Evolutionary conservation across 345 rosid species (phyloP).

Genomic region (Salix dunnii): DNA sequence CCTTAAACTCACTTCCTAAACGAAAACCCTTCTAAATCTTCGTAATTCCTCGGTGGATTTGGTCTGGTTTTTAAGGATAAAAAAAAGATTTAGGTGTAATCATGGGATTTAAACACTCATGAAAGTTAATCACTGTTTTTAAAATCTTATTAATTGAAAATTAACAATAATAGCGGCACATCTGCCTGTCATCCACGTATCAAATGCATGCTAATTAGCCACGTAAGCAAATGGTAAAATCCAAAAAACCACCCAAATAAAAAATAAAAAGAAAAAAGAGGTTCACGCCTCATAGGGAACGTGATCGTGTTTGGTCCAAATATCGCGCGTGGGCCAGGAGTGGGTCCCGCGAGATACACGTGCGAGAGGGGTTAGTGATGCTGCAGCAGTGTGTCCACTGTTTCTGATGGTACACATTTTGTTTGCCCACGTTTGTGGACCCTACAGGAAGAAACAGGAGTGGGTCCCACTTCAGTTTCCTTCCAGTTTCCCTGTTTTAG

Average conservation of each 20-base stretch:
- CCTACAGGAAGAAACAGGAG: background rate
- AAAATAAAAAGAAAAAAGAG: background rate
- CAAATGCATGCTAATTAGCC: background rate
- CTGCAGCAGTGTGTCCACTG: background rate
- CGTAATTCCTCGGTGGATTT: background rate
- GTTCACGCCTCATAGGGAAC: slow-evolving; percentile 1
- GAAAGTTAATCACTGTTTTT: background rate
- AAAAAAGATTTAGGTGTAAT: background rate
- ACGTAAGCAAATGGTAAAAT: slow-evolving; percentile 19
- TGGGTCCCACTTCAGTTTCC: slow-evolving; percentile 38
- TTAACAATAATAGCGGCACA: slow-evolving; percentile 19
- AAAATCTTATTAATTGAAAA: background rate
- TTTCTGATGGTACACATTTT: background rate
- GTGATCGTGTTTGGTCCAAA: background rate
- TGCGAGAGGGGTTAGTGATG: slow-evolving; percentile 7
- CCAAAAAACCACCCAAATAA: background rate
- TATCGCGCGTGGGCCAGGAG: background rate
- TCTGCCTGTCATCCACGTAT: slow-evolving; percentile 30
- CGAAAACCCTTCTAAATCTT: background rate
- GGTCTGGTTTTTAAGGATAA: background rate
- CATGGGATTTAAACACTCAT: background rate
- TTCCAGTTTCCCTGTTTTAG: slow-evolving; percentile 38
- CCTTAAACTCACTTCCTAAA: background rate
- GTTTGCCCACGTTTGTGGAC: slow-evolving; percentile 18
- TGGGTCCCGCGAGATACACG: slow-evolving; percentile 17